Evolutionary conservation across 2,329 filamentous ascomycete species (phyloP), one percentile per base, ranked within the genome.

Genomic region (Diaporthe capsici): DNA sequence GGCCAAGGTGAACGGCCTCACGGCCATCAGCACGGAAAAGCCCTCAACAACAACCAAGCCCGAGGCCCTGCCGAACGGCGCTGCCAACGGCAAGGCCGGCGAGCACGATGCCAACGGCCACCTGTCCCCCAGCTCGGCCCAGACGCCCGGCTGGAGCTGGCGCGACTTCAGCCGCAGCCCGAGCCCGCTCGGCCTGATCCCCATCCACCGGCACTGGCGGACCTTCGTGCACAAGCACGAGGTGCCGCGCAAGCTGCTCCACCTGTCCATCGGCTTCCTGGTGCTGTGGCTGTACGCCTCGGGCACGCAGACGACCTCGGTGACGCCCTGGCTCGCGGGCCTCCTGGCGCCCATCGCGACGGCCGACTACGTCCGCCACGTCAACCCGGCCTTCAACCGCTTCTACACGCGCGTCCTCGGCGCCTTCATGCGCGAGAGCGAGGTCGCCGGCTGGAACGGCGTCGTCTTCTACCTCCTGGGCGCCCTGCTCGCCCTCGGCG

Each of bases 401-500:
- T 83, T 98, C 74, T 99, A 98, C 84, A 96, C 98, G 80, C 92
- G 90, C 74, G 89, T 91, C 51, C 86, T 98, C 20, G 97, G 97
- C 63, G 95, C 96, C 0, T 88, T 99, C 80, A 99, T 99, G 97
- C 94, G 97, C 73, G 97, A 99, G 87, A 97, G 94, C 78, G 97
- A 99, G 85, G 98, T 96, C 79, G 90, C 93, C 65, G 95, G 95
- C 71, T 99, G 95, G 89, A 99, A 99, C 83, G 97, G 97, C 71
- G 96, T 98, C 79, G 97, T 99, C 79, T 98, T 94, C 88, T 99
- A 98, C 85, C 91, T 99, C 13, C 90, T 98, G 10, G 97, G 97
- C 74, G 93, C 95, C 39, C 98, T 95, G 92, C 89, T 92, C 44
- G 95, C 96, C 22, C 90, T 98, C 79, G 91, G 91, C 44, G 95